A percentile compares a stretch with the other conserved stretches of the same genome.
Conservation (phyloP, 2,329 filamentous ascomycete genomes). For the Colletotrichum phormii region DNA sequence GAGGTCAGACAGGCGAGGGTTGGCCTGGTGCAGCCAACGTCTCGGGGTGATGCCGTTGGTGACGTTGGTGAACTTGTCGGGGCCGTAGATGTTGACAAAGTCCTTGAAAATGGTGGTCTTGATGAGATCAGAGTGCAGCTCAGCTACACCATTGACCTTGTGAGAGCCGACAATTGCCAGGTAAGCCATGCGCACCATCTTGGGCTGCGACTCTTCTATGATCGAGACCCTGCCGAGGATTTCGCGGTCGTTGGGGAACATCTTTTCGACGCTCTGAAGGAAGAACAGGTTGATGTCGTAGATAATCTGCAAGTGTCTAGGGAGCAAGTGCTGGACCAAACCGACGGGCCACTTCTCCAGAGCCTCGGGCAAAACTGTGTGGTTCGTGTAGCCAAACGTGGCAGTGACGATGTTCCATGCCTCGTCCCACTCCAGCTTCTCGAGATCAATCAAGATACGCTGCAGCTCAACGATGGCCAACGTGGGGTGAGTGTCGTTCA, state of each 20-base stretch:
- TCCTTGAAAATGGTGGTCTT: constrained; percentile 99
- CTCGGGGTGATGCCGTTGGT: constrained; percentile 98
- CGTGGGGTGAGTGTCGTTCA: constrained; percentile 98
- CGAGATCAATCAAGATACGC: constrained; percentile 88
- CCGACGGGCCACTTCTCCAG: constrained; percentile 98
- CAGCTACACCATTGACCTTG: constrained; percentile 98
- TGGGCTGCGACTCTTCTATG: constrained; percentile 95
- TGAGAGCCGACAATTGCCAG: constrained; percentile 96
- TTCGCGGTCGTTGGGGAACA: constrained; percentile 90
- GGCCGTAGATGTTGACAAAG: constrained; percentile 93
- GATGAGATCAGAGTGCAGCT: constrained; percentile 97
- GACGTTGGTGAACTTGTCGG: constrained; percentile 98
- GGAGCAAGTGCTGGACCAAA: constrained; percentile 90
- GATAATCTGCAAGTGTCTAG: constrained; percentile 95
- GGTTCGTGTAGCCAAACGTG: constrained; percentile 97
- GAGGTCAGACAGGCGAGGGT: constrained; percentile 89
- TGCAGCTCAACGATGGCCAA: constrained; percentile 96
- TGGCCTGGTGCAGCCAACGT: constrained; percentile 97
- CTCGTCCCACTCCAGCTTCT: constrained; percentile 92
- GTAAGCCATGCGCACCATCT: constrained; percentile 98
- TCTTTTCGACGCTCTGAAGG: constrained; percentile 89
- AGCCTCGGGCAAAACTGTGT: constrained; percentile 96
- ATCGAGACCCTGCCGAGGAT: constrained; percentile 91
- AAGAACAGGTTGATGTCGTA: constrained; percentile 98
- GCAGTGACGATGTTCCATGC: constrained; percentile 85